These are phyloP conservation scores for Dendrocalamus sinicus DNA, from an alignment of 176 grass and related monocot species.

Conservation along the genomic window DNA sequence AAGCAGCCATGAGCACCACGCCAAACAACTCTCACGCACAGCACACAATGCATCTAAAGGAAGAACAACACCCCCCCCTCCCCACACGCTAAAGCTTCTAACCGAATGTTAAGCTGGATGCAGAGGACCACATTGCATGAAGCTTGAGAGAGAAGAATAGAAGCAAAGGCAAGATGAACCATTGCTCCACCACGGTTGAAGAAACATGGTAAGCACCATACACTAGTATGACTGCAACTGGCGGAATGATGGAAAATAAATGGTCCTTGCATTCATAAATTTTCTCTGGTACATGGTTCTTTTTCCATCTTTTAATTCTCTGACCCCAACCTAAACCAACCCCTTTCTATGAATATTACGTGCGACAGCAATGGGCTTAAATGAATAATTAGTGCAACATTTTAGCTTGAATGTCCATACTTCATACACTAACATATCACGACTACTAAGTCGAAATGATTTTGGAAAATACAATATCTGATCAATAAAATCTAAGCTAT, in stretches of 20 bases:
- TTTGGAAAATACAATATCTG: not conserved
- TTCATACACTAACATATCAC: not conserved
- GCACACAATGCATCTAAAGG: too few relatives aligned
- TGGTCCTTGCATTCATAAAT: conserved; percentile 50
- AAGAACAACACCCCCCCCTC: too few relatives aligned
- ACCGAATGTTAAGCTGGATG: too few relatives aligned
- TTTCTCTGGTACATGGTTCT: conserved; percentile 38
- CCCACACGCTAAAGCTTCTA: too few relatives aligned
- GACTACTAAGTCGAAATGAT: not conserved
- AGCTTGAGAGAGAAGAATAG: too few relatives aligned
- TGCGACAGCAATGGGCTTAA: not conserved
- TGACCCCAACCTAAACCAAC: not conserved
- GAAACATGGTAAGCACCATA: too few relatives aligned
- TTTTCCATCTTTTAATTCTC: conserved; percentile 38
- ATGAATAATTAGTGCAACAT: conserved; percentile 2
- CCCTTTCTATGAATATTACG: not conserved
- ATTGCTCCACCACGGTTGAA: too few relatives aligned
- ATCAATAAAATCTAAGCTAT: not conserved
- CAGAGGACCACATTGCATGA: too few relatives aligned
- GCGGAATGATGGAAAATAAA: conserved; percentile 37
- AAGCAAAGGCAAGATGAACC: too few relatives aligned
- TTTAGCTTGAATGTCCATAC: not conserved
- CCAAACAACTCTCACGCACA: too few relatives aligned
- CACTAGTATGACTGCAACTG: not conserved
- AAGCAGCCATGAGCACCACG: too few relatives aligned